Evolutionary conservation across 805 yeast species (phyloP).

Genomic region (Saccharomycopsis capsularis): DNA sequence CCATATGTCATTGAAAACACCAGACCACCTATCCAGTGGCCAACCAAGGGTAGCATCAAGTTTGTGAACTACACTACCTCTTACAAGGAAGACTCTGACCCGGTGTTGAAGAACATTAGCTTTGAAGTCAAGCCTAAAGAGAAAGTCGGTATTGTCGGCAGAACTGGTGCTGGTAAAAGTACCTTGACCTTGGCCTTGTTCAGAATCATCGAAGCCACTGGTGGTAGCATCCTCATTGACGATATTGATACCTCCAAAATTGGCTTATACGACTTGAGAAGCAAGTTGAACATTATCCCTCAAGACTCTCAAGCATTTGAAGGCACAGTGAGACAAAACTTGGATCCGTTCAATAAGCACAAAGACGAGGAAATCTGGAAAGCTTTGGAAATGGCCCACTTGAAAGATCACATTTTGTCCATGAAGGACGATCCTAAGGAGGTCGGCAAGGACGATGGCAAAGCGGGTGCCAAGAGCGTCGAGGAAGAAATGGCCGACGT

Average conservation of each 20-base stretch:
- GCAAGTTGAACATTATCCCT: conserved; percentile 55
- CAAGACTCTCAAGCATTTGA: conserved; percentile 63
- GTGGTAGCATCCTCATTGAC: conserved; percentile 51
- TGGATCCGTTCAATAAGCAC: conserved; percentile 53
- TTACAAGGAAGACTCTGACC: conserved; percentile 52
- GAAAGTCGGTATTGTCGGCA: conserved; percentile 67
- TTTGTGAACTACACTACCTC: conserved; percentile 50
- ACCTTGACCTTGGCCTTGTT: conserved; percentile 55
- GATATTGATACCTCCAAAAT: conserved; percentile 43
- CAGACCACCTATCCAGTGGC: conserved; percentile 50
- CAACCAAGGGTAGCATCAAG: conserved; percentile 41
- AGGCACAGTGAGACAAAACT: conserved; percentile 53
- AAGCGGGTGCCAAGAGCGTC: conserved; percentile 3
- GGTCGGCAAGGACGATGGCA: conserved; percentile 26
- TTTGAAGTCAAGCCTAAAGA: conserved; percentile 46
- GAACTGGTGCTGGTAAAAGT: conserved; percentile 75
- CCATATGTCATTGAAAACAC: conserved; percentile 37
- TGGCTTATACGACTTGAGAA: conserved; percentile 49
- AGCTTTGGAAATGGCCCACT: conserved; percentile 49
- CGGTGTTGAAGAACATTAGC: conserved; percentile 45
- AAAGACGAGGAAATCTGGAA: conserved; percentile 51
- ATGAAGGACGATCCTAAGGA: conserved; percentile 31
- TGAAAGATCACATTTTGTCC: conserved; percentile 42
- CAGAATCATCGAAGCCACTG: conserved; percentile 51
- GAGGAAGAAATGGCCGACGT: not conserved